Evolutionary conservation across 441 rosid genomes (phyloP).

Genomic region (Gossypium gossypioides): DNA sequence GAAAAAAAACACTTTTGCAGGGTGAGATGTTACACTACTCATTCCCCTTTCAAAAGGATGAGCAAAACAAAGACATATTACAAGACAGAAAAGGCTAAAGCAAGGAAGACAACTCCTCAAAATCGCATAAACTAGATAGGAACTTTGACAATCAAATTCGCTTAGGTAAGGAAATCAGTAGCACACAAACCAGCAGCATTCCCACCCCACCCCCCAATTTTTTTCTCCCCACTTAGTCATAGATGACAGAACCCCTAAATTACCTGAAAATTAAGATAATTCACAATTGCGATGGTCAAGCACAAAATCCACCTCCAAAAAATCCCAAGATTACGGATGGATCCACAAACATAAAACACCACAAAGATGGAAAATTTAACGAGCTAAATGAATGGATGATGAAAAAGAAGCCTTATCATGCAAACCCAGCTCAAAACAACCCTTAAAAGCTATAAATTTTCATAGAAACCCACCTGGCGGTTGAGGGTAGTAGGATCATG

Average conservation of each 20-base stretch:
- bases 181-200: neutral
- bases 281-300: neutral
- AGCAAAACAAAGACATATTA: neutral
- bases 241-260: neutral
- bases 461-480: slow-evolving; percentile 53
- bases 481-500: slow-evolving; percentile 84
- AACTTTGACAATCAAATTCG: neutral
- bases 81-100: neutral
- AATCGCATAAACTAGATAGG: neutral
- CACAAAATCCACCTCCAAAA: neutral
- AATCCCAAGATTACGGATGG: neutral
- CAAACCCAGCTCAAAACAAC: neutral
- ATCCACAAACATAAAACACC: neutral
- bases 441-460: neutral
- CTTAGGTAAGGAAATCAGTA: neutral
- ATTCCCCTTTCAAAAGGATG: neutral
- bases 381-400: neutral
- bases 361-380: neutral
- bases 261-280: neutral
- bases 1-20: too few species aligned
- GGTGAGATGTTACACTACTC: too few species aligned
- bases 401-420: neutral
- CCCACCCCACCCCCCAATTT: neutral
- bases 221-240: neutral
- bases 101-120: neutral